Conservation (phyloP, 352 stramenopile genomes). For the Pythium chondricola region DNA sequence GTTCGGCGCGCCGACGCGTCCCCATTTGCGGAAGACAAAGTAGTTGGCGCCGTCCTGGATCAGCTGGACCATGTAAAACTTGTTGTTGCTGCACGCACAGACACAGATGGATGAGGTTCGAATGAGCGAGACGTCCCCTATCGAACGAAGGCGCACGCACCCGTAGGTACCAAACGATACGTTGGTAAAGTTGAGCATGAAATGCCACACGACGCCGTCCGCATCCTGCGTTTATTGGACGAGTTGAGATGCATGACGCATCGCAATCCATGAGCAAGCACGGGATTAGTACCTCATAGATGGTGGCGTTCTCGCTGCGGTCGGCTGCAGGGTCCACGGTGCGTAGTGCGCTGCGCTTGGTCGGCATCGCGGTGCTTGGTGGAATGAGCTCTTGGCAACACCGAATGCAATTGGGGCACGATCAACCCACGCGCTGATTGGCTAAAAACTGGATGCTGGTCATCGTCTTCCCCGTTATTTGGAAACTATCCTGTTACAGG, state of each 20-base stretch:
- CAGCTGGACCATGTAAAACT: slow-evolving; percentile 73
- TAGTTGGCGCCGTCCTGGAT: slow-evolving; percentile 36
- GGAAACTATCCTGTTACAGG: too few relatives aligned
- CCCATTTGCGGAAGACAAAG: slow-evolving; percentile 66
- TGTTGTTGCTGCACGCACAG: slow-evolving; percentile 53
- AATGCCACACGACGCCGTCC: slow-evolving; percentile 47
- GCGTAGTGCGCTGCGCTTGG: slow-evolving; percentile 18
- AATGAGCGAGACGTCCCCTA: too few relatives aligned
- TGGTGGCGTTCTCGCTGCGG: slow-evolving; percentile 7
- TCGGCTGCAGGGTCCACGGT: slow-evolving; percentile 19
- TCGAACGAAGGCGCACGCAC: too few relatives aligned
- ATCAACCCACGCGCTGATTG: not conserved
- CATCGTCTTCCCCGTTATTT: not conserved
- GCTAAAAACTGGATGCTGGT: not conserved
- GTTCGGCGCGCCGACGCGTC: slow-evolving; percentile 56
- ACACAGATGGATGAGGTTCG: not conserved
- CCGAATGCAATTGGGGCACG: not conserved
- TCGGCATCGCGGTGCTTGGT: not conserved
- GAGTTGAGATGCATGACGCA: not conserved
- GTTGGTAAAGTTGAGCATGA: slow-evolving; percentile 66
- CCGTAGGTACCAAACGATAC: slow-evolving; percentile 47
- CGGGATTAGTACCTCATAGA: slow-evolving; percentile 15
- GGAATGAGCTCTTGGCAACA: not conserved
- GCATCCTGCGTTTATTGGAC: slow-evolving; percentile 25
- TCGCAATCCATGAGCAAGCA: not conserved